Conservation (phyloP, 1,284 basidiomycete genomes). For the Blastosporella zonata region DNA sequence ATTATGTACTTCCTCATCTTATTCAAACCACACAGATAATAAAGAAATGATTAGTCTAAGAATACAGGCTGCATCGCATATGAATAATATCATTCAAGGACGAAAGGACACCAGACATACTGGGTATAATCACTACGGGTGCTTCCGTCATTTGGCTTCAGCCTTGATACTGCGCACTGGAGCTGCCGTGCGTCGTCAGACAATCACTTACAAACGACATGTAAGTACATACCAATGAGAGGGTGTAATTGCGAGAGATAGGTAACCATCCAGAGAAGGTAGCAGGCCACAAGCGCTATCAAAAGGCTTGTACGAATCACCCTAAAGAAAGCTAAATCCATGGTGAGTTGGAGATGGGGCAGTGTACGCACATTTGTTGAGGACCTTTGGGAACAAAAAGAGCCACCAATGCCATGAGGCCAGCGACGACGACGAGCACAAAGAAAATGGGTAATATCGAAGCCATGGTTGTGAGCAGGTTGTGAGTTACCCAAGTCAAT, state of each 20-base stretch:
- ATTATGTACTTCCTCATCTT: neutral
- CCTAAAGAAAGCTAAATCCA: conserved; percentile 37
- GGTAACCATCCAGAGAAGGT: conserved; percentile 93
- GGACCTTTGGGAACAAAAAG: conserved; percentile 80
- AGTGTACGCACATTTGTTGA: conserved; percentile 75
- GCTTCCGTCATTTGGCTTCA: conserved; percentile 7
- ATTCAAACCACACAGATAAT: neutral
- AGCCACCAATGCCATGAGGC: conserved; percentile 64
- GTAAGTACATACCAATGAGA: conserved; percentile 63
- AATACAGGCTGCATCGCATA: conserved; percentile 12
- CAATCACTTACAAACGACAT: neutral
- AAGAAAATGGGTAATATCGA: conserved; percentile 55
- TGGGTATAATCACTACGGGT: conserved; percentile 28
- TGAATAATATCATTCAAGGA: neutral
- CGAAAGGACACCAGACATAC: conserved; percentile 15
- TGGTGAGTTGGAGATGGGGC: neutral
- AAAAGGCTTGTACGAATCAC: conserved; percentile 77
- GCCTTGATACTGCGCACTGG: conserved; percentile 17
- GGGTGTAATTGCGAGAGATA: conserved; percentile 92
- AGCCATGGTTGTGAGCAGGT: conserved; percentile 47
- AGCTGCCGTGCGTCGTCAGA: conserved; percentile 1
- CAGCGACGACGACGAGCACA: conserved; percentile 54
- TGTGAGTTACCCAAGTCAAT: too few species aligned
- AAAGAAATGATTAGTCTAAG: conserved; percentile 12
- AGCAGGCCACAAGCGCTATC: conserved; percentile 78